phyloP scores from a whole-genome alignment of 2,329 filamentous ascomycete species.

The Fusarium sp. region DNA sequence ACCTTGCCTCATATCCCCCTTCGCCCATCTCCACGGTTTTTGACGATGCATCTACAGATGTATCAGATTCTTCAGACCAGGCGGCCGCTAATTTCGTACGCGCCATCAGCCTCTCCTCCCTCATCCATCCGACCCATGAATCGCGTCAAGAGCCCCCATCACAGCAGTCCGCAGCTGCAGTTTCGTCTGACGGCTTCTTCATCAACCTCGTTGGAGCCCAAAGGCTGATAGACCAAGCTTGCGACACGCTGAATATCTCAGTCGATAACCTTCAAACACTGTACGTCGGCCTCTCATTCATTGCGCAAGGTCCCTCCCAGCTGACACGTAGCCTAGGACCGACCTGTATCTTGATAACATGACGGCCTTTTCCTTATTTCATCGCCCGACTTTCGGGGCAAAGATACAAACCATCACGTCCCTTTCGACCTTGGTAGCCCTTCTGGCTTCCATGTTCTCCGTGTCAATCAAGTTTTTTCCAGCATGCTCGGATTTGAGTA shows the following conservation, averaged over 20 bases:
- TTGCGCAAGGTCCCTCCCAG: background rate
- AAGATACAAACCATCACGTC: background rate
- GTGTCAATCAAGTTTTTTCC: background rate
- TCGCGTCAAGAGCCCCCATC: background rate
- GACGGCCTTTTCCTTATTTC: background rate
- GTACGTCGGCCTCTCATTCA: background rate
- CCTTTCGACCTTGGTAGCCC: background rate
- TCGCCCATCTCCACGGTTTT: background rate
- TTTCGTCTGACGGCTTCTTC: background rate
- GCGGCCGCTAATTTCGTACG: background rate
- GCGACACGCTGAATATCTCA: background rate
- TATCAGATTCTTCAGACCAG: background rate
- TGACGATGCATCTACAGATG: background rate
- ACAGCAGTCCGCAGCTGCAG: background rate
- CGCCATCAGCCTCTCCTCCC: background rate
- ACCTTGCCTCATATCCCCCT: background rate
- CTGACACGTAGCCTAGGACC: background rate
- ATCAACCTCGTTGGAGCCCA: background rate
- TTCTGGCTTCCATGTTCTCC: background rate
- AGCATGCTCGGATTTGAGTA: background rate
- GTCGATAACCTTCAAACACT: background rate
- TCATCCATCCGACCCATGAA: background rate
- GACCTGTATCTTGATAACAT: background rate
- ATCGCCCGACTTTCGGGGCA: background rate
- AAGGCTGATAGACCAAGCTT: background rate